Conservation (phyloP, 768 basidiomycete genomes). For the Gymnopilus dilepis region DNA sequence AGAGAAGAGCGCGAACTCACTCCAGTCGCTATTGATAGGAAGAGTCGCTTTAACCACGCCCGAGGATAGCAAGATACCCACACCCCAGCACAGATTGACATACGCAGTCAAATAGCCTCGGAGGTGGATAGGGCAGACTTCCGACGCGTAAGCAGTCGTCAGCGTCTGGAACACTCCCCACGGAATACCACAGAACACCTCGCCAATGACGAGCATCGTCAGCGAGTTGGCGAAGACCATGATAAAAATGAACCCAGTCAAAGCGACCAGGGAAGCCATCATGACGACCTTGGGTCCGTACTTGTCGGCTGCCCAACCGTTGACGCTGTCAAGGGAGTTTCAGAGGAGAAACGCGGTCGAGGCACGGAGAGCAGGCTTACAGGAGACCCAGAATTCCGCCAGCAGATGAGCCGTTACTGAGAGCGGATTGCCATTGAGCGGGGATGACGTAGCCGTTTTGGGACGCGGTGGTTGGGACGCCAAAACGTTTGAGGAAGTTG, state of each 20-base stretch:
- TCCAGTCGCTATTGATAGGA: conserved; percentile 6
- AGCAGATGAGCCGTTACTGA: conserved; percentile 6
- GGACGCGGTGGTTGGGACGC: conserved; percentile 2
- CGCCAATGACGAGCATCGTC: conserved; percentile 5
- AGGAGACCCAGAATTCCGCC: conserved; percentile 4
- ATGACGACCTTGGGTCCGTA: conserved; percentile 6
- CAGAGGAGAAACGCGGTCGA: too few relatives aligned
- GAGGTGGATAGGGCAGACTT: conserved; percentile 5
- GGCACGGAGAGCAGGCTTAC: background rate
- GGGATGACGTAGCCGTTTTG: conserved; percentile 7
- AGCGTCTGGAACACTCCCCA: conserved; percentile 10
- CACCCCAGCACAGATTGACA: conserved; percentile 8
- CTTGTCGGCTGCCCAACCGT: conserved; percentile 4
- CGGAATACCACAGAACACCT: conserved; percentile 8
- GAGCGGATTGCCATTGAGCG: conserved; percentile 3
- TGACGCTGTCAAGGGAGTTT: background rate
- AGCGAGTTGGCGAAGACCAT: conserved; percentile 8
- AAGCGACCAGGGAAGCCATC: background rate
- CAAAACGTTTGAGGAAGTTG: conserved; percentile 5
- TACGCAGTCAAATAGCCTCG: conserved; percentile 6
- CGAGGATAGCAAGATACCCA: conserved; percentile 1
- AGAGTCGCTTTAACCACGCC: background rate
- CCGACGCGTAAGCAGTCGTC: conserved; percentile 5
- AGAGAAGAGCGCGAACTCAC: background rate
- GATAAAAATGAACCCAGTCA: conserved; percentile 8